A percentile compares a stretch with the other conserved stretches of the same genome.
These are phyloP conservation scores for Kuraishia capsulata DNA, from an alignment of 805 yeast genomes.

Conservation along the genomic window DNA sequence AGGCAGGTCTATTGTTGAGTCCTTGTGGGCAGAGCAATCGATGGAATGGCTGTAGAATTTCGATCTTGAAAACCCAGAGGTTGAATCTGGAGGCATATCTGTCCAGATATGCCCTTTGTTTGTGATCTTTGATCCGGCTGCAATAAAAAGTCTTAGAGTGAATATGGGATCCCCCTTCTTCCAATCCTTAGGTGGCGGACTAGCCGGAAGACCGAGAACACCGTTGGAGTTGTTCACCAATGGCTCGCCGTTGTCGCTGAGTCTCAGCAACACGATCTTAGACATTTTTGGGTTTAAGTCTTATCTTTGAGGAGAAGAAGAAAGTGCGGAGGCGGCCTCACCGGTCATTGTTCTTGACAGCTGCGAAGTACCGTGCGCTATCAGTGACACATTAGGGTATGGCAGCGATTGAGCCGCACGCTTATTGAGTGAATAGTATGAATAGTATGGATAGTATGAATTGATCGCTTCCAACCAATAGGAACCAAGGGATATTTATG, in stretches of 20 bases:
- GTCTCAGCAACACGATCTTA: slow-evolving; percentile 33
- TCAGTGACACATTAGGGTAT: background rate
- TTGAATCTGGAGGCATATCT: slow-evolving; percentile 48
- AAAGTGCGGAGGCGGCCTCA: background rate
- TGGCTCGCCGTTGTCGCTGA: slow-evolving; percentile 41
- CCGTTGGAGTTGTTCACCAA: slow-evolving; percentile 29
- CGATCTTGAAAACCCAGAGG: slow-evolving; percentile 43
- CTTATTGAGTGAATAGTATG: no score
- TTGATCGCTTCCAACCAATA: no score
- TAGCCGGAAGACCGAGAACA: slow-evolving; percentile 41
- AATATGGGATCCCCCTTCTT: slow-evolving; percentile 29
- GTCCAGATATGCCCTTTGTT: slow-evolving; percentile 67
- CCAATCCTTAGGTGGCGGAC: slow-evolving; percentile 23
- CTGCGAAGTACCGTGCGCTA: background rate
- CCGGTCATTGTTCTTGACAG: background rate
- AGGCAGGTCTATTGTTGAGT: slow-evolving; percentile 49
- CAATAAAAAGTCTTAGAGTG: slow-evolving; percentile 49
- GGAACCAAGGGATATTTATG: no score
- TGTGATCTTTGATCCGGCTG: slow-evolving; percentile 68
- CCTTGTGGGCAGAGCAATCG: slow-evolving; percentile 52
- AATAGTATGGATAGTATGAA: no score
- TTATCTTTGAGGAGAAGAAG: background rate
- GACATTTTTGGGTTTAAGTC: slow-evolving; percentile 14
- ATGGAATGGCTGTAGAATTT: slow-evolving; percentile 43
- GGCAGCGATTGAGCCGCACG: no score